Percentiles rank a stretch among this genome's conserved stretches.
phyloP scores from a whole-genome alignment of 805 yeast species.

The Lipomyces spencermartinsiae region DNA sequence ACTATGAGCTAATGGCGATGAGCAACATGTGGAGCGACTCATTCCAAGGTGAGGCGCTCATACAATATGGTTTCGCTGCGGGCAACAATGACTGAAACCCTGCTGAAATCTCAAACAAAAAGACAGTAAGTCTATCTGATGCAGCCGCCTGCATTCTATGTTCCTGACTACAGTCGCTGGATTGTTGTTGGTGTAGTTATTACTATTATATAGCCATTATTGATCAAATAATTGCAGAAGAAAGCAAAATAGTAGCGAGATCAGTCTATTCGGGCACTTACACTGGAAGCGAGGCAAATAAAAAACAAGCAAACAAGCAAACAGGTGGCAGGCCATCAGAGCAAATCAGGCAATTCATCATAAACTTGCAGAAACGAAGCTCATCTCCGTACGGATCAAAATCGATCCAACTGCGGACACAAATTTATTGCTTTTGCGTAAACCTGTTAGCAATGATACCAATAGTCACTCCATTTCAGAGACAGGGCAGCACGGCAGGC shows the following conservation, averaged over 20 bases:
- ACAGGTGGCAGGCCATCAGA: slow-evolving; percentile 6
- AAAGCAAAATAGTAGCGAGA: slow-evolving; percentile 1
- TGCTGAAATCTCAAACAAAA: slow-evolving; percentile 1
- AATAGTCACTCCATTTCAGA: too few relatives aligned
- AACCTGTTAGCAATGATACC: slow-evolving; percentile 3
- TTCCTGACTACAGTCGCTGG: not conserved
- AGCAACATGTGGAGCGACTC: not conserved
- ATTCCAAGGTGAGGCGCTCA: not conserved
- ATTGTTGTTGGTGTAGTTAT: not conserved
- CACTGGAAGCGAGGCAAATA: not conserved
- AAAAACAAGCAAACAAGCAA: too few relatives aligned
- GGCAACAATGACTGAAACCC: slow-evolving; percentile 2
- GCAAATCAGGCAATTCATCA: not conserved
- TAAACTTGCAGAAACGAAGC: not conserved
- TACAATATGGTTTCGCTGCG: not conserved
- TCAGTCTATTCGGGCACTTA: too few relatives aligned
- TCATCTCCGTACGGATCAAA: slow-evolving; percentile 1
- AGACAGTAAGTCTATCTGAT: not conserved
- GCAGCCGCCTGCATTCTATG: slow-evolving; percentile 3
- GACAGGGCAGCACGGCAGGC: too few relatives aligned
- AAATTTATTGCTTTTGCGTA: not conserved
- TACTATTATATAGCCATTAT: not conserved
- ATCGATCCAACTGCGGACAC: not conserved
- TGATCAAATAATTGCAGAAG: too few relatives aligned
- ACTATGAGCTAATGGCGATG: not conserved